These are phyloP conservation scores for Mycena citricolor DNA, from an alignment of 1,284 basidiomycete genomes.

Conservation along the genomic window DNA sequence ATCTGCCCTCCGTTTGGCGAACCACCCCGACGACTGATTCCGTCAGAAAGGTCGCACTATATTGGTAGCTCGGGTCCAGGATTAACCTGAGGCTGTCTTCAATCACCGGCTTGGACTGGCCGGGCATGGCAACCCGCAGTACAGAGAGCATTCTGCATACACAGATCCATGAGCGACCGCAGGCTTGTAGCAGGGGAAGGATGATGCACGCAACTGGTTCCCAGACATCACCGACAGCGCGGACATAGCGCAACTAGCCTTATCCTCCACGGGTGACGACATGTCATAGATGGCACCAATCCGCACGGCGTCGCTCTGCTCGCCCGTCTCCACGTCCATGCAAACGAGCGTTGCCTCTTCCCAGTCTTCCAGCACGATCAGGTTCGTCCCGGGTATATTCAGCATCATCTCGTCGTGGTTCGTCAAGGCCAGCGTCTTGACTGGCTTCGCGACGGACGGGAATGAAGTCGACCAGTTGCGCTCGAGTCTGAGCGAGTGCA, in stretches of 20 bases:
- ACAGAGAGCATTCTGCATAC: constrained; percentile 2
- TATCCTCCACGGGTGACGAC: constrained; percentile 14
- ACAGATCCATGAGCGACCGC: too few species aligned
- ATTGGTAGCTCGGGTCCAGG: not conserved
- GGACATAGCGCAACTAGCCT: not conserved
- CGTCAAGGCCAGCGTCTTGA: not conserved
- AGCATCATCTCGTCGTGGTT: constrained; percentile 11
- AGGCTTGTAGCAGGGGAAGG: not conserved
- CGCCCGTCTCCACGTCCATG: constrained; percentile 5
- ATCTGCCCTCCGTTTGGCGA: not conserved
- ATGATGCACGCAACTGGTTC: not conserved
- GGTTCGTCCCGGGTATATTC: constrained; percentile 10
- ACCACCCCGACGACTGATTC: constrained; percentile 9
- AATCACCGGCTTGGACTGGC: not conserved
- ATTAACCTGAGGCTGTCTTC: not conserved
- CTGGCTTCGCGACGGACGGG: not conserved
- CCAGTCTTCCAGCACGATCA: constrained; percentile 10
- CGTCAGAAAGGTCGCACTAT: constrained; percentile 11
- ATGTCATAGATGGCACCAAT: constrained; percentile 8
- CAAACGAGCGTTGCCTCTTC: constrained; percentile 8
- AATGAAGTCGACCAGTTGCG: constrained; percentile 10
- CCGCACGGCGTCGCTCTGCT: not conserved
- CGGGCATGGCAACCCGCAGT: not conserved
- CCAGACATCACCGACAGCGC: constrained; percentile 4
- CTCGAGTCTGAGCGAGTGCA: constrained; percentile 14